These are phyloP conservation scores for Cymbopogon citratus DNA, from an alignment of 176 grass and related monocot genomes.

Conservation along the genomic window DNA sequence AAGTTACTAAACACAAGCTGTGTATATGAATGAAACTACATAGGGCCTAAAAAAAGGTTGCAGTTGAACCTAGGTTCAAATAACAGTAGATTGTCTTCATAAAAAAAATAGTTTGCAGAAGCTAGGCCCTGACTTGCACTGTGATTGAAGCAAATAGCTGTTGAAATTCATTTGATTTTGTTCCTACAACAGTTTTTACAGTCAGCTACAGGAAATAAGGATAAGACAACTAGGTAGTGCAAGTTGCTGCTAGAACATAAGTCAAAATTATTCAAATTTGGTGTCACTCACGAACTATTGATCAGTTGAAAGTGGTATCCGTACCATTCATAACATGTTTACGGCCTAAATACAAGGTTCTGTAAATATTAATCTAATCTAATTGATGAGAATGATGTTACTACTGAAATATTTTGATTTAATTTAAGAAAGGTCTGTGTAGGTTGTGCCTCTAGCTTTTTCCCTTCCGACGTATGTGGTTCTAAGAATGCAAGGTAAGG, in stretches of 20 bases:
- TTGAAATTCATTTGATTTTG: neutral
- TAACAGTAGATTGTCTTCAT: neutral
- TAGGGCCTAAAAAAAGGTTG: neutral
- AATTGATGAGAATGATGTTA: neutral
- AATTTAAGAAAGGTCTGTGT: neutral
- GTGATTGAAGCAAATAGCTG: neutral
- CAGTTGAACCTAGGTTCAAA: neutral
- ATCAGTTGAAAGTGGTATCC: neutral
- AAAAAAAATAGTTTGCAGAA: neutral
- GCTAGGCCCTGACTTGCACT: neutral
- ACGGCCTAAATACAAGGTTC: neutral
- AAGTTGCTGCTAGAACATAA: neutral
- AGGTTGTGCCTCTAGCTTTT: neutral
- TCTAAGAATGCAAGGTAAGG: neutral
- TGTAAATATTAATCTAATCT: neutral
- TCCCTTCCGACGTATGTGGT: neutral
- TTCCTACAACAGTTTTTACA: neutral
- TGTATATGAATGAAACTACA: neutral
- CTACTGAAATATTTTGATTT: neutral
- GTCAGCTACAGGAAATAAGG: neutral
- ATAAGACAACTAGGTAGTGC: neutral
- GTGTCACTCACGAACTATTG: neutral
- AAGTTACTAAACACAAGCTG: neutral
- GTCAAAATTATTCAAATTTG: neutral
- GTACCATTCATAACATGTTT: neutral